A percentile compares a stretch with the other conserved stretches of the same genome.
Evolutionary conservation across 2,329 filamentous ascomycete species (phyloP).

Genomic region (Cladosporium sp.): DNA sequence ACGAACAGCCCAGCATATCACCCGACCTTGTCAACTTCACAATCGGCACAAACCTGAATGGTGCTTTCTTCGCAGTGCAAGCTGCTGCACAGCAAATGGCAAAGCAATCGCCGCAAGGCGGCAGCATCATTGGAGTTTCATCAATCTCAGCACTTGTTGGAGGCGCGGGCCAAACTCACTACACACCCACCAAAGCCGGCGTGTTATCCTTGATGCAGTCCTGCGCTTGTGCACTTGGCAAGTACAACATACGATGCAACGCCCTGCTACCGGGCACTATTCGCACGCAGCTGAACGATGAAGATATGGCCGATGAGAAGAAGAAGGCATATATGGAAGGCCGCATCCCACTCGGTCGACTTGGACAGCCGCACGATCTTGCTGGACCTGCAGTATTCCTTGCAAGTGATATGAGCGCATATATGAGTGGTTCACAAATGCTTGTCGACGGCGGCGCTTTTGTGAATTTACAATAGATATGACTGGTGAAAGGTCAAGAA

Average conservation of each 20-base stretch:
- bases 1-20: slow-evolving; percentile 50
- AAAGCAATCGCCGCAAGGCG: slow-evolving; percentile 52
- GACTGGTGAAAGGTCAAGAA: neutral
- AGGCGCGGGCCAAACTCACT: slow-evolving; percentile 74
- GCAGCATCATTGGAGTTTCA: slow-evolving; percentile 73
- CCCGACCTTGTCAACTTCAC: slow-evolving; percentile 68
- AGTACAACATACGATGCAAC: slow-evolving; percentile 75
- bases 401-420: slow-evolving; percentile 72
- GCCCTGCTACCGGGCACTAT: slow-evolving; percentile 80
- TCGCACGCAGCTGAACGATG: slow-evolving; percentile 77
- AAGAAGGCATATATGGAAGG: slow-evolving; percentile 78
- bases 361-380: slow-evolving; percentile 69
- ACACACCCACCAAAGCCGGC: slow-evolving; percentile 85
- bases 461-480: slow-evolving; percentile 71
- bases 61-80: slow-evolving; percentile 84
- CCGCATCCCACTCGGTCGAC: slow-evolving; percentile 71
- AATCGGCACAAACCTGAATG: slow-evolving; percentile 75
- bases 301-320: slow-evolving; percentile 66
- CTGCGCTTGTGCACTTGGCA: slow-evolving; percentile 71
- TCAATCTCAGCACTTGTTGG: slow-evolving; percentile 74
- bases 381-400: slow-evolving; percentile 82
- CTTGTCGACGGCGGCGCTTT: slow-evolving; percentile 85
- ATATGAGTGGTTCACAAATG: slow-evolving; percentile 78
- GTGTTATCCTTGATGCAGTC: slow-evolving; percentile 79
- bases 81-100: slow-evolving; percentile 83